Percentiles rank a stretch among this genome's conserved stretches.
These are phyloP conservation scores for Aspergillus sojae DNA, from an alignment of 2,329 filamentous ascomycete genomes.

Conservation along the genomic window DNA sequence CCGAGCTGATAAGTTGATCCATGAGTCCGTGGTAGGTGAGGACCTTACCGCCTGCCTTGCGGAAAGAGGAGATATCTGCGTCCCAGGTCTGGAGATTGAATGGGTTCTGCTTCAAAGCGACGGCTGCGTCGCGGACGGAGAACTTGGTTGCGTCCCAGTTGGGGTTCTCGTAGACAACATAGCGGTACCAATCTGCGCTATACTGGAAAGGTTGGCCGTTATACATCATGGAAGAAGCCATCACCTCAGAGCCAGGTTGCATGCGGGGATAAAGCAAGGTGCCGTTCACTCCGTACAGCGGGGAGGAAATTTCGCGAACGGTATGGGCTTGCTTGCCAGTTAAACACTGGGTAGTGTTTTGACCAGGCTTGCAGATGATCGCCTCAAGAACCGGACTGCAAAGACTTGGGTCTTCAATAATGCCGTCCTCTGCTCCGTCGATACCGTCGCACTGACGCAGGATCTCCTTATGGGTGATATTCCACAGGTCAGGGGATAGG, in stretches of 20 bases:
- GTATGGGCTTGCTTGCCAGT: constrained; percentile 33
- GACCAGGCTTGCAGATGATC: constrained; percentile 31
- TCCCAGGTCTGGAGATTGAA: constrained; percentile 53
- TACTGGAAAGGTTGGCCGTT: constrained; percentile 40
- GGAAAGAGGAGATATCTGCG: constrained; percentile 52
- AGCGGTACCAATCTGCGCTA: constrained; percentile 48
- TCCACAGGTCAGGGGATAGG: constrained; percentile 33
- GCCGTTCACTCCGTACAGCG: constrained; percentile 35
- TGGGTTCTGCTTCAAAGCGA: constrained; percentile 44
- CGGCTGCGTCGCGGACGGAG: constrained; percentile 39
- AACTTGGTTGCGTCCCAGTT: constrained; percentile 44
- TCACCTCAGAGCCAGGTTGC: constrained; percentile 36
- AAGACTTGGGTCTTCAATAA: constrained; percentile 42
- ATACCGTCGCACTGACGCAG: constrained; percentile 37
- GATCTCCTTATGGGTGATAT: constrained; percentile 39
- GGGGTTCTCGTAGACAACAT: constrained; percentile 46
- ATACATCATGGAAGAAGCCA: constrained; percentile 35
- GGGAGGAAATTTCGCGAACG: constrained; percentile 34
- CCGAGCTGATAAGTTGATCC: constrained; percentile 56
- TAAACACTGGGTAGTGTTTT: constrained; percentile 29
- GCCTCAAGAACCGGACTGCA: constrained; percentile 37
- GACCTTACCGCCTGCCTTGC: constrained; percentile 46
- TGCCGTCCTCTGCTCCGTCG: constrained; percentile 36
- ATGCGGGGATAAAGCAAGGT: constrained; percentile 38
- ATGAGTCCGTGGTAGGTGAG: constrained; percentile 47